Percentiles rank a stretch among this genome's conserved stretches.
Evolutionary conservation across 257 asterid genomes (phyloP).

Genomic region (Salvia splendens): DNA sequence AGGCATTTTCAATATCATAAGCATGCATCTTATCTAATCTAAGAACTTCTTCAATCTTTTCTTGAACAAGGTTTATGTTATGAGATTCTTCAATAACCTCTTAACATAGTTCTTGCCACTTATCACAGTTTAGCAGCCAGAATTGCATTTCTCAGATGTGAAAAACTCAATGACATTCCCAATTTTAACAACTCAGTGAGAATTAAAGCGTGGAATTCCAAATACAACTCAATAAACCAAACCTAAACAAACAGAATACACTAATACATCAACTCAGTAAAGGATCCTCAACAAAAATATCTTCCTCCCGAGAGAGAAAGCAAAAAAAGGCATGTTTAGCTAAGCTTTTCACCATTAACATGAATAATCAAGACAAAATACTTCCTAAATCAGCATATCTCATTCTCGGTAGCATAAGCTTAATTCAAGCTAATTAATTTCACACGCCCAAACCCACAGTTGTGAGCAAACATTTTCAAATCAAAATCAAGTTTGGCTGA

Average conservation of each 20-base stretch:
- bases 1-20: too few relatives aligned
- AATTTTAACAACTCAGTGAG: not conserved
- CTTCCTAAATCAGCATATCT: not conserved
- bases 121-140: not conserved
- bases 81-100: not conserved
- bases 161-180: constrained; percentile 1
- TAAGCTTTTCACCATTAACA: not conserved
- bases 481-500: not conserved
- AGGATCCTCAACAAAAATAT: not conserved
- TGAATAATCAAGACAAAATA: not conserved
- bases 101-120: not conserved
- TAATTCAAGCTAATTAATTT: constrained; percentile 6
- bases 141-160: not conserved
- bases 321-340: not conserved
- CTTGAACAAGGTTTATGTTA: too few relatives aligned
- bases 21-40: too few relatives aligned
- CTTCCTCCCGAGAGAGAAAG: not conserved
- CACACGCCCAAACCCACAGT: not conserved
- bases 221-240: not conserved
- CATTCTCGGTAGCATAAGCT: constrained; percentile 3
- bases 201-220: not conserved
- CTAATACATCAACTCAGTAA: not conserved
- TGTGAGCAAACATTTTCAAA: not conserved
- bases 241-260: not conserved
- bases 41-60: too few relatives aligned